Base-by-base conservation (phyloP, 2,329 filamentous ascomycete species). In the Daldinia eschscholtzii region DNA sequence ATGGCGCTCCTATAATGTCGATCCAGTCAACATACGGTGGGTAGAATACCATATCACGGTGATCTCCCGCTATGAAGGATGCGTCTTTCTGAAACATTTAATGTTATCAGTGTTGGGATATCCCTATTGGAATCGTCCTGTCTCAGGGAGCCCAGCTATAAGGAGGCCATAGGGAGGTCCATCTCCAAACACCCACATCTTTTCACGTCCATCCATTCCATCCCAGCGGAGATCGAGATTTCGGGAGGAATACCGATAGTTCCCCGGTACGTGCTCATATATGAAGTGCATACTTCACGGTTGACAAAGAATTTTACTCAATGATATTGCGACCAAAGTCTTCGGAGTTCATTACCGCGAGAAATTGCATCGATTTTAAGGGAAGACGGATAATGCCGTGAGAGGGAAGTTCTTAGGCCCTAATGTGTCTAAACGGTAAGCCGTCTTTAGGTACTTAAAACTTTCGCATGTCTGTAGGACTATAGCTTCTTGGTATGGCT, bases 161-260 rank as follows among this genome's bases (percentile, higher is more conserved):
- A n/a, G 23, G 12, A 59, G 26, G 44, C n/a, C 41, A 41, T 3
- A 20, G 56, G 41, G 23, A 56, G 23, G 20, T 20, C 33, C 44
- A 41, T 50, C 61, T 39, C 62, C 30, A 48, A 46, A 42, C 26
- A 53, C 64, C 57, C 37, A 57, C 30, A 18, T 39, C 35, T 46
- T 59, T 30, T 57, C 18, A 15, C 57, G 64, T 12, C 28, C 48
- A 71, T 70, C 62, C 71, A 72, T 72, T 72, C 71, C 68, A 71
- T 58, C 26, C 18, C 10, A 15, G 28, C 18, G n/a, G 26, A 42
- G 26, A 66, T 64, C 35, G 12, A 55, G 57, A 60, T 59, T 53
- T 44, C 20, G 57, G n/a, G 20, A 13, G 7, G 42, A 18, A 39
- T n/a, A 48, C 48, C 15, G 57, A 64, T 18, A 59, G 28, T 20